A percentile compares a stretch with the other conserved stretches of the same genome.
phyloP scores from a whole-genome alignment of 225 moss, liverwort and hornwort genomes.

The Anthoceros angustus region DNA sequence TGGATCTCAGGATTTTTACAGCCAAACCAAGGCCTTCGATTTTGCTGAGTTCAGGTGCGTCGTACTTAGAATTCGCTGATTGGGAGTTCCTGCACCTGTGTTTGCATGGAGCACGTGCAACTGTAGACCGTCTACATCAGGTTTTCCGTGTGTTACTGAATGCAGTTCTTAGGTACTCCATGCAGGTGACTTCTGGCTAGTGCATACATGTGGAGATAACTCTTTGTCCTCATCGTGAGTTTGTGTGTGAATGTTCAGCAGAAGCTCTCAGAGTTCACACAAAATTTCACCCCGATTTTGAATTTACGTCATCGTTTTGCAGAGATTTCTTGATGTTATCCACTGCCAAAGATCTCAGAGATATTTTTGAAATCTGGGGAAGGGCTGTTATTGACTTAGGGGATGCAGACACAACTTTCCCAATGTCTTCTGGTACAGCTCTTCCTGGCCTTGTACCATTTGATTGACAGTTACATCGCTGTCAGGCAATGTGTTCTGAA shows the following conservation, averaged over 20 bases:
- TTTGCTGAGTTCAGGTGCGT: slow-evolving; percentile 11
- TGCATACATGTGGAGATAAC: not conserved
- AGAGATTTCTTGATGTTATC: slow-evolving; percentile 12
- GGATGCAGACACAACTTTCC: slow-evolving; percentile 10
- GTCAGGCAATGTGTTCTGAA: not conserved
- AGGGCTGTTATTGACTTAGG: slow-evolving; percentile 11
- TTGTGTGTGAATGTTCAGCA: not conserved
- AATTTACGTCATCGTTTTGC: not conserved
- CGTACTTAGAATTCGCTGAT: not conserved
- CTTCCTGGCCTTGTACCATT: not conserved
- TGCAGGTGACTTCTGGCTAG: not conserved
- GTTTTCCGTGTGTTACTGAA: too few species aligned
- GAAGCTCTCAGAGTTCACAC: not conserved
- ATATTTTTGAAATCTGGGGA: slow-evolving; percentile 8
- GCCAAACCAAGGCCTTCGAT: slow-evolving; percentile 8
- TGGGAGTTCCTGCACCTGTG: not conserved
- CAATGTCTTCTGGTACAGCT: slow-evolving; percentile 5
- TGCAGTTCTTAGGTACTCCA: not conserved
- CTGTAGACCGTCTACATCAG: too few species aligned
- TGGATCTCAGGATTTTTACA: slow-evolving; percentile 10
- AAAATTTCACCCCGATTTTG: not conserved
- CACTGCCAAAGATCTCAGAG: slow-evolving; percentile 9
- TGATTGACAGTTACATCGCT: not conserved
- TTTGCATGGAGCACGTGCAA: too few species aligned
- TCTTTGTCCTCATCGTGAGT: not conserved